Conservation (phyloP, 805 yeast species). For the Metschnikowia matae region DNA sequence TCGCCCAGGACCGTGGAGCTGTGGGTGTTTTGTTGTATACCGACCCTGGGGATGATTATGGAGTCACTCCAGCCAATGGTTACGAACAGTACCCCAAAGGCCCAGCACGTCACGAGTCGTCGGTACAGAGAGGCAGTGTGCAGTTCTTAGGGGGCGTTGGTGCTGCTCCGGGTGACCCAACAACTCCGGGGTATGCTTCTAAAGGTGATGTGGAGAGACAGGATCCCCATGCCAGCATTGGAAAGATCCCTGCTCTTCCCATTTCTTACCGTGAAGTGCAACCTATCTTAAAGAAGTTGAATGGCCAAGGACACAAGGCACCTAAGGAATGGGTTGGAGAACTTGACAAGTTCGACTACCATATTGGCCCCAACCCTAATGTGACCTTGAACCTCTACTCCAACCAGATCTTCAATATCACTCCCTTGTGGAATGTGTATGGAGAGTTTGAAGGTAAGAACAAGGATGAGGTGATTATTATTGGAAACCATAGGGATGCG, state of each 20-base stretch:
- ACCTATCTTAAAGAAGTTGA: slow-evolving; percentile 56
- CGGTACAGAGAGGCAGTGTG: slow-evolving; percentile 61
- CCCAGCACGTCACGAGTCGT: slow-evolving; percentile 58
- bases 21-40: slow-evolving; percentile 58
- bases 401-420: slow-evolving; percentile 56
- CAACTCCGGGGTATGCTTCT: slow-evolving; percentile 68
- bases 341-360: slow-evolving; percentile 43
- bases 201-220: slow-evolving; percentile 18
- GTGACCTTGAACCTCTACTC: slow-evolving; percentile 51
- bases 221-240: slow-evolving; percentile 39
- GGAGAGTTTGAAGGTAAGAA: slow-evolving; percentile 56
- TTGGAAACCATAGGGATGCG: slow-evolving; percentile 79
- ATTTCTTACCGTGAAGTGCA: slow-evolving; percentile 58
- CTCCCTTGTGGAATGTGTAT: slow-evolving; percentile 60
- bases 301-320: slow-evolving; percentile 53
- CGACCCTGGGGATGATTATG: slow-evolving; percentile 65
- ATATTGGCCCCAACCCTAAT: slow-evolving; percentile 47
- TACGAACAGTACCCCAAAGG: slow-evolving; percentile 58
- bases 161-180: slow-evolving; percentile 68
- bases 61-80: slow-evolving; percentile 53
- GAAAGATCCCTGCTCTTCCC: slow-evolving; percentile 68
- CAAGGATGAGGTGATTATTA: slow-evolving; percentile 50
- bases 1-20: slow-evolving; percentile 63
- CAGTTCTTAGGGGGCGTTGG: slow-evolving; percentile 49
- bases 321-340: slow-evolving; percentile 38